Evolutionary conservation across 805 yeast genomes (phyloP).

Genomic region (Pichia cabralensis): DNA sequence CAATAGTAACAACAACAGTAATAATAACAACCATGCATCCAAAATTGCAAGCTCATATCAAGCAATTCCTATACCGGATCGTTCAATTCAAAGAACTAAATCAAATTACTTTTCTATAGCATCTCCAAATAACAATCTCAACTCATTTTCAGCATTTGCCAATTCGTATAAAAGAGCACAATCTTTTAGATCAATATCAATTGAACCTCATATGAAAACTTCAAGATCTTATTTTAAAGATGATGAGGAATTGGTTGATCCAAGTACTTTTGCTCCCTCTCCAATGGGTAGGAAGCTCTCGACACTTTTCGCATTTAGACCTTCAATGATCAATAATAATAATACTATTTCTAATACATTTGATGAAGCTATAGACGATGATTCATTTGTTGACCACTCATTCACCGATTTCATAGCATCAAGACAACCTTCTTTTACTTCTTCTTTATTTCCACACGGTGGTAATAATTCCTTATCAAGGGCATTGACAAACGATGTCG

Average conservation of each 20-base stretch:
- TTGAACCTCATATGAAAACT: slow-evolving; percentile 46
- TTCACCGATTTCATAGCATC: slow-evolving; percentile 19
- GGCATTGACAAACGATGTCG: slow-evolving; percentile 19
- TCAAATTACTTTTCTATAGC: slow-evolving; percentile 6
- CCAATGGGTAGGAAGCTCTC: slow-evolving; percentile 55
- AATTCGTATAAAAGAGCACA: slow-evolving; percentile 74
- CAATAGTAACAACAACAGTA: background rate
- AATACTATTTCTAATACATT: slow-evolving; percentile 11
- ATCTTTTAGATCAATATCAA: slow-evolving; percentile 44
- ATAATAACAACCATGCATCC: background rate
- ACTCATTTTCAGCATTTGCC: slow-evolving; percentile 68
- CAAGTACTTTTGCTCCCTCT: slow-evolving; percentile 57
- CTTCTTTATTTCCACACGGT: slow-evolving; percentile 4
- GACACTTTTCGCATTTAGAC: slow-evolving; percentile 29
- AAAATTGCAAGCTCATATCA: slow-evolving; percentile 6
- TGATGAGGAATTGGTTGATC: slow-evolving; percentile 60
- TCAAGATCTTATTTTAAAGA: slow-evolving; percentile 55
- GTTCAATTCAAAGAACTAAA: background rate
- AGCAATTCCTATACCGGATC: slow-evolving; percentile 6
- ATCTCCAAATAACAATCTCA: slow-evolving; percentile 2
- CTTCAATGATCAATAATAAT: slow-evolving; percentile 1
- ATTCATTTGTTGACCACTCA: slow-evolving; percentile 29
- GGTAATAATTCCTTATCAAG: slow-evolving; percentile 12
- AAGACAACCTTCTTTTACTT: slow-evolving; percentile 14
- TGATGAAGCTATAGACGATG: slow-evolving; percentile 31